phyloP scores from a whole-genome alignment of 1,139 yeast genomes.

The Spathaspora sp. region DNA sequence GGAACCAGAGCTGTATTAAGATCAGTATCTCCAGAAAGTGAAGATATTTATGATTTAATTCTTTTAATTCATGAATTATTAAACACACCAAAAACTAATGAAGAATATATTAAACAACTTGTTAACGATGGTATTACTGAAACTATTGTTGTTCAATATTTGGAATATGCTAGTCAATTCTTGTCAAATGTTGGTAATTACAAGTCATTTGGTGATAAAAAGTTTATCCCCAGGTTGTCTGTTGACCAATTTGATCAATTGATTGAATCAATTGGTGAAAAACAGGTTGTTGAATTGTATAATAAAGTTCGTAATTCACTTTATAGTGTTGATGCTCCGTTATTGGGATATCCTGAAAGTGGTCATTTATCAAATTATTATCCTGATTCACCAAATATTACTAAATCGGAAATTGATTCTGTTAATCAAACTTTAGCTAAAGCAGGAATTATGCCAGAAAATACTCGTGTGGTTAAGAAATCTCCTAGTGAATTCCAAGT shows the following conservation, averaged over 20 bases:
- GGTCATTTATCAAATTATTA: slow-evolving; percentile 80
- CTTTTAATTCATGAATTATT: slow-evolving; percentile 53
- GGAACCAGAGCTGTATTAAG: slow-evolving; percentile 79
- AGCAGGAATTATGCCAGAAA: slow-evolving; percentile 75
- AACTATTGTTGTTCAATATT: slow-evolving; percentile 44
- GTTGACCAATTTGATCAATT: slow-evolving; percentile 48
- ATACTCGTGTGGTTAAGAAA: slow-evolving; percentile 66
- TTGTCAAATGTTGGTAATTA: slow-evolving; percentile 81
- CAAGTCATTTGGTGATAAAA: slow-evolving; percentile 86
- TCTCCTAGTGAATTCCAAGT: slow-evolving; percentile 45
- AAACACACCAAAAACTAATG: slow-evolving; percentile 42
- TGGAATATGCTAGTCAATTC: slow-evolving; percentile 81
- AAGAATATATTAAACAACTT: slow-evolving; percentile 40
- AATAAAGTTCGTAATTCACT: slow-evolving; percentile 46
- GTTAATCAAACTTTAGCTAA: slow-evolving; percentile 63
- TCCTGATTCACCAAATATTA: slow-evolving; percentile 46
- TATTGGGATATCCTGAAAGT: slow-evolving; percentile 76
- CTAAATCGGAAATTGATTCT: slow-evolving; percentile 62
- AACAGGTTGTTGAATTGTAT: slow-evolving; percentile 38
- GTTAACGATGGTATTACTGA: slow-evolving; percentile 23
- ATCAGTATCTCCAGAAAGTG: slow-evolving; percentile 85
- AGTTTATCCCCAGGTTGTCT: slow-evolving; percentile 68
- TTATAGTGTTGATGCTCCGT: slow-evolving; percentile 45
- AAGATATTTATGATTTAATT: slow-evolving; percentile 67
- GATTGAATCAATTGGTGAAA: slow-evolving; percentile 40